Base-by-base conservation (phyloP, 1,284 basidiomycete genomes). In the Cryptococcus sp. region DNA sequence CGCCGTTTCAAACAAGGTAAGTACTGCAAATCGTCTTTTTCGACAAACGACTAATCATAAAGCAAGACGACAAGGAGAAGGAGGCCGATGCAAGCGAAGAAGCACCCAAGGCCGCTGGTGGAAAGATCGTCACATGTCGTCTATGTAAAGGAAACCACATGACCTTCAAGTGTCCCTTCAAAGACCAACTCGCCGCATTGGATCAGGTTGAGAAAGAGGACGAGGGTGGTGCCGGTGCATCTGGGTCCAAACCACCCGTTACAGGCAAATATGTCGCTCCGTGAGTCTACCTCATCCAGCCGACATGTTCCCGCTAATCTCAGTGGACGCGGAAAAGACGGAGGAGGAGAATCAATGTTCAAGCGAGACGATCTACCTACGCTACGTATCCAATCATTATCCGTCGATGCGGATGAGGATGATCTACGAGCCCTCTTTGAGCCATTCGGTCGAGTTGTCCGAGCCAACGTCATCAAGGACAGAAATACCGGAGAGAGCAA, bases 141-240 rank as follows among this genome's bases (percentile, higher is more conserved):
- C 78, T 96, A 54, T 98, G 96, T 79, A 91, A 94, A 74, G 94
- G 94, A 52, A 88, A 88, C 63, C 96, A 98, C 78, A 98, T 93
- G 76, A 99, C 96, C 11, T 88, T 92, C 56, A 92, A 93, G 75
- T 98, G 96, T 82, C 96, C 96, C 11, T 96, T 96, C 83, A 96
- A 92, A 77, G 93, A 98, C 64, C 88, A 89, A 19, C 75, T 83
- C 41, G 79, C 78, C 43, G 83, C 91, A 11, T 83, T 87, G 19
- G 89, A 87, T 55, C 64, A 61, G 11, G 80, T 91, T 48, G 86
- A 88, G 46, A 80, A 77, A 21, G 63, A 55, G 40, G 68, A 65
- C 24, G 58, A 54, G 28, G 54, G 37, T 45, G 57, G 39, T 25
- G 50, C 52, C 42, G 57, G 59, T 43, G 41, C 41, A 24, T 21